Percentiles rank a stretch among this genome's conserved stretches.
These are phyloP conservation scores for Salinomyces thailandicus DNA, from an alignment of 2,329 filamentous ascomycete genomes.

Conservation along the genomic window DNA sequence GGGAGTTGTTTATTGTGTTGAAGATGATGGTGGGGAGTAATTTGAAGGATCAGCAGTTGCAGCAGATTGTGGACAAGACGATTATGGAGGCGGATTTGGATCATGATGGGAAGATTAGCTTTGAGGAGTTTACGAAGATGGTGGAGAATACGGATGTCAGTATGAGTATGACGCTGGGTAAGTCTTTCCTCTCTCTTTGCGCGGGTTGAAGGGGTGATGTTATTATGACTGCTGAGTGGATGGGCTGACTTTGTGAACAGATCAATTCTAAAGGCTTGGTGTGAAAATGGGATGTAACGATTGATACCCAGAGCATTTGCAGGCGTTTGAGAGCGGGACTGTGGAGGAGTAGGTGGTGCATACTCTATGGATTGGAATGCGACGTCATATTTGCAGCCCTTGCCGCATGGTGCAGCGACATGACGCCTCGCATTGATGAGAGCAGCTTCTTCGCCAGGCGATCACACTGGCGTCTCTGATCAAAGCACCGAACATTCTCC, in stretches of 20 bases:
- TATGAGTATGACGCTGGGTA: conserved; percentile 58
- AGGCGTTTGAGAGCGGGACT: too few relatives aligned
- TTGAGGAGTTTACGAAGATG: conserved; percentile 98
- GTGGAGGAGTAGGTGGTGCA: too few relatives aligned
- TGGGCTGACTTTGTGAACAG: neutral
- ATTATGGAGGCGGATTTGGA: conserved; percentile 99
- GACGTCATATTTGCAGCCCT: too few relatives aligned
- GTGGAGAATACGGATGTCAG: conserved; percentile 80
- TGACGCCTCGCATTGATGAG: too few relatives aligned
- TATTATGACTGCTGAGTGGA: too few relatives aligned
- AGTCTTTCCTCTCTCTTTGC: conserved; percentile 23
- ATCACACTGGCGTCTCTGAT: too few relatives aligned
- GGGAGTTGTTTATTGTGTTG: conserved; percentile 95
- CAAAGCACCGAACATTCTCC: too few relatives aligned
- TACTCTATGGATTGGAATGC: too few relatives aligned
- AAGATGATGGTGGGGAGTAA: conserved; percentile 99
- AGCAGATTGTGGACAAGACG: conserved; percentile 99
- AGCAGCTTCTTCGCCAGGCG: too few relatives aligned
- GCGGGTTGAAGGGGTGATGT: neutral
- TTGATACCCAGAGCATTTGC: neutral
- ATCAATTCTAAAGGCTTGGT: neutral
- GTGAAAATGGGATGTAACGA: neutral
- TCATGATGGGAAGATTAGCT: conserved; percentile 94
- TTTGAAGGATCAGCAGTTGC: conserved; percentile 94
- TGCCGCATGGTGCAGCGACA: too few relatives aligned